Percentiles rank a stretch among this genome's conserved stretches.
These are phyloP conservation scores for Phytophthora pisi DNA, from an alignment of 352 stramenopile species.

Conservation along the genomic window DNA sequence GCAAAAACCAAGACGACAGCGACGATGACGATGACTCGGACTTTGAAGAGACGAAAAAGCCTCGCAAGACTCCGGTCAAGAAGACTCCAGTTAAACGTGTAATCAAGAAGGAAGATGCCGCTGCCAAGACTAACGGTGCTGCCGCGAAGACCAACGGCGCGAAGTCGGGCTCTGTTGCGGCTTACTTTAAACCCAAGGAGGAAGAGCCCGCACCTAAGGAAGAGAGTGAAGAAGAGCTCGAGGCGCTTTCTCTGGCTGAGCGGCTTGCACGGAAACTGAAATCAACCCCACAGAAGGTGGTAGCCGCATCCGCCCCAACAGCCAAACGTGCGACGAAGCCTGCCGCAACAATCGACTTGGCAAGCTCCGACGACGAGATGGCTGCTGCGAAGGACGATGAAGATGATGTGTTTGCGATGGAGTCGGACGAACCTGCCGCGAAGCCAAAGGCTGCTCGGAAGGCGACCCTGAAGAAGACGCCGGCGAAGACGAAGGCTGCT, in stretches of 20 bases:
- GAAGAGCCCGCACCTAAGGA: slow-evolving; percentile 30
- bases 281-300: slow-evolving; percentile 50
- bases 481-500: slow-evolving; percentile 29
- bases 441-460: slow-evolving; percentile 51
- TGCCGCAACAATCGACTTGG: slow-evolving; percentile 45
- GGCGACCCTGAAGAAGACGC: slow-evolving; percentile 18
- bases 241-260: slow-evolving; percentile 78
- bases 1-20: slow-evolving; percentile 51
- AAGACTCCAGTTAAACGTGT: slow-evolving; percentile 47
- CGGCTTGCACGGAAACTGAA: slow-evolving; percentile 62
- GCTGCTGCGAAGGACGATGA: slow-evolving; percentile 34
- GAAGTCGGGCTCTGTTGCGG: slow-evolving; percentile 46
- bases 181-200: slow-evolving; percentile 62
- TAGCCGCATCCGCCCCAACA: slow-evolving; percentile 21
- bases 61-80: slow-evolving; percentile 47
- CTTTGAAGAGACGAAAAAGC: slow-evolving; percentile 51
- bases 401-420: slow-evolving; percentile 79
- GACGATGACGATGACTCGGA: slow-evolving; percentile 60
- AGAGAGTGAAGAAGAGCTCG: slow-evolving; percentile 63
- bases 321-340: slow-evolving; percentile 28
- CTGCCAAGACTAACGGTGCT: slow-evolving; percentile 25
- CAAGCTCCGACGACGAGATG: slow-evolving; percentile 51
- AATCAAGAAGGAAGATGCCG: slow-evolving; percentile 35
- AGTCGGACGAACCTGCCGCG: slow-evolving; percentile 34
- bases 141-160: slow-evolving; percentile 27